Percentiles rank a stretch among this genome's conserved stretches.
phyloP scores from a whole-genome alignment of 352 stramenopile genomes.

The Phytophthora syringae region DNA sequence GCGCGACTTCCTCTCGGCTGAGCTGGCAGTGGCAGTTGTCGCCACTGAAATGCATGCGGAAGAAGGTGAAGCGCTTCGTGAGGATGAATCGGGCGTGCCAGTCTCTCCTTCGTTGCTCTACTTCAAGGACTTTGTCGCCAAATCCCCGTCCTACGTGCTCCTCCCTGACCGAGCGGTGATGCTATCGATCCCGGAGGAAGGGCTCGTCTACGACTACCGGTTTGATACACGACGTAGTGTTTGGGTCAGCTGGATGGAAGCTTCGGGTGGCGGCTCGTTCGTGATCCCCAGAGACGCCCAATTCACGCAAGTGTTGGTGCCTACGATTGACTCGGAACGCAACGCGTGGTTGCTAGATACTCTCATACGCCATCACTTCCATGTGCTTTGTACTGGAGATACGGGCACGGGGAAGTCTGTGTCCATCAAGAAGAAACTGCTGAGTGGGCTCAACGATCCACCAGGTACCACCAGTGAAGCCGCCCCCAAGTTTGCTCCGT shows the following conservation, averaged over 20 bases:
- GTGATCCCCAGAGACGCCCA: slow-evolving; percentile 74
- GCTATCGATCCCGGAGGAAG: slow-evolving; percentile 63
- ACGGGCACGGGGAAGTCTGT: slow-evolving; percentile 95
- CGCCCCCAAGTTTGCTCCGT: slow-evolving; percentile 61
- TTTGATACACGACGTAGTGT: slow-evolving; percentile 88
- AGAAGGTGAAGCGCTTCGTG: slow-evolving; percentile 14
- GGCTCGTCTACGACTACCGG: slow-evolving; percentile 91
- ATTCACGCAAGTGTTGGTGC: slow-evolving; percentile 92
- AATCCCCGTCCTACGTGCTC: slow-evolving; percentile 79
- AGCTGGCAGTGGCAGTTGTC: slow-evolving; percentile 29
- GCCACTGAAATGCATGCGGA: slow-evolving; percentile 12
- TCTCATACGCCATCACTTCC: slow-evolving; percentile 87
- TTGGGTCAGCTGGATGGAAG: slow-evolving; percentile 87
- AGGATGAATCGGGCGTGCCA: slow-evolving; percentile 33
- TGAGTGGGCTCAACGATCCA: slow-evolving; percentile 75
- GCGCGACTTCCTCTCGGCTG: slow-evolving; percentile 67
- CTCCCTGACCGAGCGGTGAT: slow-evolving; percentile 35
- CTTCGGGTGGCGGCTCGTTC: slow-evolving; percentile 38
- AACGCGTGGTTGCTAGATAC: slow-evolving; percentile 93
- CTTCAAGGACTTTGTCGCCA: slow-evolving; percentile 88
- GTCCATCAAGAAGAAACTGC: slow-evolving; percentile 93
- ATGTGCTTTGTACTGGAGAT: slow-evolving; percentile 92
- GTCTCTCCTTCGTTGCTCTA: slow-evolving; percentile 41
- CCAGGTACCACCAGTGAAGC: slow-evolving; percentile 19
- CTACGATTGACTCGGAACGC: slow-evolving; percentile 93